A percentile compares a stretch with the other conserved stretches of the same genome.
Evolutionary conservation across 2,329 filamentous ascomycete species (phyloP).

Genomic region (Fusarium oxysporum): DNA sequence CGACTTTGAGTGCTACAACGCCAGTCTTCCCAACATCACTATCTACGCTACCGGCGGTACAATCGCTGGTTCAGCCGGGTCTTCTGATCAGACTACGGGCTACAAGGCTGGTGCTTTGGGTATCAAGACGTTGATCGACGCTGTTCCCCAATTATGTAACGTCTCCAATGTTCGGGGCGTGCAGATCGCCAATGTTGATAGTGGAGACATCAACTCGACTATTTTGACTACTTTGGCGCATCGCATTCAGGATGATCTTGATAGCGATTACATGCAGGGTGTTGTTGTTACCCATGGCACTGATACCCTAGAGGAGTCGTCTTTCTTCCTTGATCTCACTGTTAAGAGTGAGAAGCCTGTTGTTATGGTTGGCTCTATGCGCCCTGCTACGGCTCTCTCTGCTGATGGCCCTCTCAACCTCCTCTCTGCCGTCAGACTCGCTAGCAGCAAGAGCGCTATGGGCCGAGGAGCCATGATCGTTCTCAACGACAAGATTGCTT

Average conservation of each 20-base stretch:
- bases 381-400: constrained; percentile 69
- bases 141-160: constrained; percentile 64
- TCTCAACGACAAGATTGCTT: constrained; percentile 69
- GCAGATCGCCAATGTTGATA: constrained; percentile 62
- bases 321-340: constrained; percentile 70
- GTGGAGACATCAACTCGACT: constrained; percentile 58
- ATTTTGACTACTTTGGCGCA: constrained; percentile 61
- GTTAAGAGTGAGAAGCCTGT: constrained; percentile 68
- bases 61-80: constrained; percentile 63
- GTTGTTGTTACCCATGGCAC: constrained; percentile 73
- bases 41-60: constrained; percentile 69
- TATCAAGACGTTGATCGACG: constrained; percentile 62
- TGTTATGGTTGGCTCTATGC: constrained; percentile 70
- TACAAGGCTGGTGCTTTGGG: constrained; percentile 57
- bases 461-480: constrained; percentile 68
- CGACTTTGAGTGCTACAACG: constrained; percentile 37
- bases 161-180: constrained; percentile 65
- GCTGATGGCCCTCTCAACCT: constrained; percentile 73
- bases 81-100: constrained; percentile 57
- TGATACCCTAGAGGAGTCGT: constrained; percentile 71
- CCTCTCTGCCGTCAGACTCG: constrained; percentile 68
- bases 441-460: constrained; percentile 56
- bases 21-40: constrained; percentile 62
- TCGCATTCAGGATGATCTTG: constrained; percentile 60
- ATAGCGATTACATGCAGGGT: constrained; percentile 54